A percentile compares a stretch with the other conserved stretches of the same genome.
Evolutionary conservation across 2,329 filamentous ascomycete species (phyloP).

Genomic region (Diaporthe citri): DNA sequence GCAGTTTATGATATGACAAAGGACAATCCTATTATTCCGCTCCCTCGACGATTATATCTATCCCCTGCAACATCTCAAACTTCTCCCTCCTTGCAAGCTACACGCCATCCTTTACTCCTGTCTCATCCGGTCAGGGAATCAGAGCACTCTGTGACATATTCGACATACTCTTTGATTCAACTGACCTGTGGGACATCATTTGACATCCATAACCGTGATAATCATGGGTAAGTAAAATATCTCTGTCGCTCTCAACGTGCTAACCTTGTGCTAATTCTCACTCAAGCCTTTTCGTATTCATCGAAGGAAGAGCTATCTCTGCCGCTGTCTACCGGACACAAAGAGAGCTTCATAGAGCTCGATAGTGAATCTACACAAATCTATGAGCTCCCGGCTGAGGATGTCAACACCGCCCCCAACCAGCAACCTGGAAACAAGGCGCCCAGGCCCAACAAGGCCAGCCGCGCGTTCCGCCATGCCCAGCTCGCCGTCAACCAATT

Average conservation of each 20-base stretch:
- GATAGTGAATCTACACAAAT: not conserved
- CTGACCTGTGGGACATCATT: not conserved
- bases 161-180: not conserved
- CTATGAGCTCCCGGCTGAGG: not conserved
- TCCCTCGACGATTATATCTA: not conserved
- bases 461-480: constrained; percentile 1
- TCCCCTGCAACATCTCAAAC: not conserved
- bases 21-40: not conserved
- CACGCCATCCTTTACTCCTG: not conserved
- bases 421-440: not conserved
- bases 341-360: not conserved
- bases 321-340: not conserved
- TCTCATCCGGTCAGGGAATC: not conserved
- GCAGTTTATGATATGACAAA: not conserved
- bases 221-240: constrained; percentile 15
- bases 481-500: not conserved
- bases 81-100: not conserved
- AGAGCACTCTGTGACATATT: not conserved
- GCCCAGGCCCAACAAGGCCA: constrained; percentile 3
- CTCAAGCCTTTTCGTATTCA: not conserved
- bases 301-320: not conserved
- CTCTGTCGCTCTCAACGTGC: not conserved
- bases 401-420: not conserved
- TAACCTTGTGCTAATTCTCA: not conserved
- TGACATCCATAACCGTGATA: not conserved